Percentiles rank a stretch among this genome's conserved stretches.
phyloP scores from a whole-genome alignment of 257 asterid genomes.

The Verbena officinalis region DNA sequence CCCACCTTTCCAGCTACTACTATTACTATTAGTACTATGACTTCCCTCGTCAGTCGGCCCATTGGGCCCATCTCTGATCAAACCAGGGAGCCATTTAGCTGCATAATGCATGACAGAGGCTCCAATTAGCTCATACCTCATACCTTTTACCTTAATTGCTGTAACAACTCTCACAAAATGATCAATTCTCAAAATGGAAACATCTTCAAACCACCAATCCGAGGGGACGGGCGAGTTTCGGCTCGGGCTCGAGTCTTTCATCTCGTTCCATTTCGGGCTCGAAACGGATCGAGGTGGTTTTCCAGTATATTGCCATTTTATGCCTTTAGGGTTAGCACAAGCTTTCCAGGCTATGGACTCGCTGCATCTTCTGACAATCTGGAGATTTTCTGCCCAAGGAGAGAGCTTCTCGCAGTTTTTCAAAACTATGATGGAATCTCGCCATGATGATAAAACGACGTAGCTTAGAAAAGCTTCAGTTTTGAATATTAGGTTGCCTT shows the following conservation, averaged over 20 bases:
- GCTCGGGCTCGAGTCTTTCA: slow-evolving; percentile 77
- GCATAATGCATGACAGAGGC: slow-evolving; percentile 79
- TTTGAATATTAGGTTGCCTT: slow-evolving; percentile 92
- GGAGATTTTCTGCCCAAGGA: slow-evolving; percentile 97
- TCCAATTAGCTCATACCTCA: slow-evolving; percentile 83
- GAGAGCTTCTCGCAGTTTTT: slow-evolving; percentile 82
- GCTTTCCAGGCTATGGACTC: slow-evolving; percentile 99
- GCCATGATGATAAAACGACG: slow-evolving; percentile 93
- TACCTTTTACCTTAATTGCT: slow-evolving; percentile 90
- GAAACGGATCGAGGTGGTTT: slow-evolving; percentile 53
- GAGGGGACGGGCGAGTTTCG: slow-evolving; percentile 73
- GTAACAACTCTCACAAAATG: slow-evolving; percentile 88
- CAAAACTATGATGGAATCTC: slow-evolving; percentile 82
- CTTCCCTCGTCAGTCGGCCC: slow-evolving; percentile 38
- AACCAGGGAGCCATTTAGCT: slow-evolving; percentile 74
- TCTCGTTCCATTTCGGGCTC: slow-evolving; percentile 85
- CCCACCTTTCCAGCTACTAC: slow-evolving; percentile 74
- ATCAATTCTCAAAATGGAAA: slow-evolving; percentile 79
- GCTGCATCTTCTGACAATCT: slow-evolving; percentile 85
- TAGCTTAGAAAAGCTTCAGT: slow-evolving; percentile 96
- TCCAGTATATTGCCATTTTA: slow-evolving; percentile 92
- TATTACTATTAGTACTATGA: slow-evolving; percentile 35
- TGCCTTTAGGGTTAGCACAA: slow-evolving; percentile 95
- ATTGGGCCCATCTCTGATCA: slow-evolving; percentile 52
- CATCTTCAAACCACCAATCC: slow-evolving; percentile 98